phyloP scores from a whole-genome alignment of 495 filamentous ascomycete genomes.

The Daldinia loculata region DNA sequence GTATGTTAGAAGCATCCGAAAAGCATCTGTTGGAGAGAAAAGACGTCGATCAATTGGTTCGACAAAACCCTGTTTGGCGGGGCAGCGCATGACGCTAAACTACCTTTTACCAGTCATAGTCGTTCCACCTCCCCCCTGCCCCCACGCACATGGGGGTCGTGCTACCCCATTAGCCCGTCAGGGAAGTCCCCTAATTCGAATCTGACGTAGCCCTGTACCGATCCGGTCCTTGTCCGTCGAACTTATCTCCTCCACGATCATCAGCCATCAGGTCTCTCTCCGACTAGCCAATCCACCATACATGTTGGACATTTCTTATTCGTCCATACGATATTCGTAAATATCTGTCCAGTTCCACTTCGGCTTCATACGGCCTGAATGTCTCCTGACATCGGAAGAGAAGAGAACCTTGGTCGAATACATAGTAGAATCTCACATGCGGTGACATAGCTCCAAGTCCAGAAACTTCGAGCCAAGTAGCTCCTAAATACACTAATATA shows the following conservation, averaged over 20 bases:
- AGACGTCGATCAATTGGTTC: constrained; percentile 16
- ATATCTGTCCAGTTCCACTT: neutral
- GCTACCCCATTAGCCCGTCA: constrained; percentile 2
- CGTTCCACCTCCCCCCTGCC: neutral
- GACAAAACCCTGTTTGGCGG: constrained; percentile 17
- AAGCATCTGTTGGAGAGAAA: constrained; percentile 28
- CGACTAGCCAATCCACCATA: neutral
- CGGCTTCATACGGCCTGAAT: neutral
- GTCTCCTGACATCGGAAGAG: neutral
- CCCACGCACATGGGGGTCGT: constrained; percentile 8
- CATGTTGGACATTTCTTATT: neutral
- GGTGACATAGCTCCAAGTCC: neutral
- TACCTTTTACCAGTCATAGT: constrained; percentile 22
- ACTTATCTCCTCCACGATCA: neutral
- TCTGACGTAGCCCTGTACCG: constrained; percentile 24
- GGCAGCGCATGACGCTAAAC: constrained; percentile 18
- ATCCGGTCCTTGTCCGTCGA: neutral
- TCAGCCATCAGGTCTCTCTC: neutral
- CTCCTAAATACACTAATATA: neutral
- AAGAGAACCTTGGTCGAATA: neutral
- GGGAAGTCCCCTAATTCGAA: constrained; percentile 17
- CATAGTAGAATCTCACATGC: neutral
- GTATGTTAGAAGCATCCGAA: constrained; percentile 24
- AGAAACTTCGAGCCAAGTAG: neutral
- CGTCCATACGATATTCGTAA: neutral